Evolutionary conservation across 176 grass and related monocot genomes (phyloP).

Genomic region (Hordeum marinum): DNA sequence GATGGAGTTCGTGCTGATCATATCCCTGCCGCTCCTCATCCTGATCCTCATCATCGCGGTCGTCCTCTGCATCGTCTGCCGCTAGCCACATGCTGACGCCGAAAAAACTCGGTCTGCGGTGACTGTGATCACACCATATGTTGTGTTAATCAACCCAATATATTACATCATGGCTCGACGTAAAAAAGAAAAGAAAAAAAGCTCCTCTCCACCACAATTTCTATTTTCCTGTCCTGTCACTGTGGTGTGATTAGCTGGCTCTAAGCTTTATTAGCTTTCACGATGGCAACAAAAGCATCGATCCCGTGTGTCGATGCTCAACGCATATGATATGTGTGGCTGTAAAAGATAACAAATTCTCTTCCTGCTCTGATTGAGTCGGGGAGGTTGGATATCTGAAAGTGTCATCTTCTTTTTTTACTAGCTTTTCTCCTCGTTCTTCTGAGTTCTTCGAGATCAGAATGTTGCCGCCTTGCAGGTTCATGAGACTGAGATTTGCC

Average conservation of each 20-base stretch:
- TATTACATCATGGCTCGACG: background rate
- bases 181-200: background rate
- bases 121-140: background rate
- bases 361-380: background rate
- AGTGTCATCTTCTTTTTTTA: background rate
- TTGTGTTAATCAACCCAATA: background rate
- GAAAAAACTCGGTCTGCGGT: background rate
- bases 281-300: background rate
- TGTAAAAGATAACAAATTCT: background rate
- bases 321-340: background rate
- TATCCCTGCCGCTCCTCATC: conserved; percentile 66
- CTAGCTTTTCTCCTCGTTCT: background rate
- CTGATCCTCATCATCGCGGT: conserved; percentile 44
- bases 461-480: background rate
- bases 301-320: background rate
- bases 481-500: background rate
- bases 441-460: background rate
- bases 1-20: conserved; percentile 77
- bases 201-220: background rate
- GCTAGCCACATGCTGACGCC: conserved; percentile 8
- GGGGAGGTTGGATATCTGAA: background rate
- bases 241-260: conserved; percentile 16
- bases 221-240: background rate
- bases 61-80: conserved; percentile 58
- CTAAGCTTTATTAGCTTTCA: background rate